Conservation (phyloP, 129 eudicot species). For the Lactuca sativa region DNA sequence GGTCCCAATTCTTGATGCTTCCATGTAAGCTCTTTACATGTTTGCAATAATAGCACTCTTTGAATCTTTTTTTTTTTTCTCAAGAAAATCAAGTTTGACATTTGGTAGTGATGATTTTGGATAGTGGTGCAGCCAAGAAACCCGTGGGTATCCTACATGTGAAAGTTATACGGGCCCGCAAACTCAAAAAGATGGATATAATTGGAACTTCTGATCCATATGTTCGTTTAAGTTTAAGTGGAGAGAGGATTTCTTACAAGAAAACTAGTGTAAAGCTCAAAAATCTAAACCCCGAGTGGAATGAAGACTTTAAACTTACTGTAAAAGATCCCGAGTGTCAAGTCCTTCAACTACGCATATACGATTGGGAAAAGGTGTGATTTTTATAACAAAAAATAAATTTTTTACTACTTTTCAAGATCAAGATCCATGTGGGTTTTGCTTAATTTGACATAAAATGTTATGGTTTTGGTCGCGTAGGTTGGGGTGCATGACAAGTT, state of each 20-base stretch:
- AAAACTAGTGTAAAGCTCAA: slow-evolving; percentile 50
- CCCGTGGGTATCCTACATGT: slow-evolving; percentile 60
- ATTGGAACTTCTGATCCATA: slow-evolving; percentile 63
- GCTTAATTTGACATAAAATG: slow-evolving; percentile 6
- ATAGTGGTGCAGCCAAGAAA: slow-evolving; percentile 57
- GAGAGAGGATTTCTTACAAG: slow-evolving; percentile 53
- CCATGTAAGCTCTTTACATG: slow-evolving; percentile 47
- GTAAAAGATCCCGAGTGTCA: slow-evolving; percentile 61
- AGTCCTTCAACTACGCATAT: slow-evolving; percentile 55
- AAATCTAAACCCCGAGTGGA: slow-evolving; percentile 64
- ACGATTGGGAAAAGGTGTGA: slow-evolving; percentile 68
- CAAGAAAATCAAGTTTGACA: slow-evolving; percentile 3
- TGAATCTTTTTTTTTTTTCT: not conserved
- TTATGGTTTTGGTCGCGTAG: slow-evolving; percentile 29
- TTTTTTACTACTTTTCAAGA: slow-evolving; percentile 1
- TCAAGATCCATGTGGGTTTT: not conserved
- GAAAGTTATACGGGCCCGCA: slow-evolving; percentile 52
- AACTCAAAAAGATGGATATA: slow-evolving; percentile 54
- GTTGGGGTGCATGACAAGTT: slow-evolving; percentile 56
- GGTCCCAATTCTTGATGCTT: slow-evolving; percentile 61
- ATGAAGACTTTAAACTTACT: slow-evolving; percentile 58
- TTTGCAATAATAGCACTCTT: not conserved
- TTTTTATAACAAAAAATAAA: not conserved
- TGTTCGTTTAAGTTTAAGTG: slow-evolving; percentile 56
- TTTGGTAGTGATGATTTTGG: slow-evolving; percentile 17